Evolutionary conservation across 1,284 basidiomycete genomes (phyloP).

Genomic region (Cystobasidium sp.): DNA sequence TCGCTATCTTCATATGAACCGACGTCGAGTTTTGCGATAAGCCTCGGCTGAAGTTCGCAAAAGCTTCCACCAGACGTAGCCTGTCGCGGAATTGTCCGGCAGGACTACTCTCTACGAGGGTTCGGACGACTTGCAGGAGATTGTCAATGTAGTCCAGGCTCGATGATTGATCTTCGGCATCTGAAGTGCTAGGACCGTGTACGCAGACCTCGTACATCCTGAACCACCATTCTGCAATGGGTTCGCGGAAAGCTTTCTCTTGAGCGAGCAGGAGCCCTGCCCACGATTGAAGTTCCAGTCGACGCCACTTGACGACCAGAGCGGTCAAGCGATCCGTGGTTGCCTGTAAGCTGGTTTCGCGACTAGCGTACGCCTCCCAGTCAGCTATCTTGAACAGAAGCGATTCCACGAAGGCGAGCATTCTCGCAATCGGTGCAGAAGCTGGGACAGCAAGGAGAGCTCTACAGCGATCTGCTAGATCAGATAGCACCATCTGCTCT

Average conservation of each 20-base stretch:
- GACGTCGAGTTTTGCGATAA: neutral
- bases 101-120: neutral
- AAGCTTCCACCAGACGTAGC: neutral
- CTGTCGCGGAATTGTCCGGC: conserved; percentile 4
- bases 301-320: conserved; percentile 87
- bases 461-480: conserved; percentile 78
- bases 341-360: conserved; percentile 75
- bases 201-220: conserved; percentile 80
- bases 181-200: conserved; percentile 61
- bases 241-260: conserved; percentile 65
- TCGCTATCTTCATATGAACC: neutral
- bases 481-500: conserved; percentile 92
- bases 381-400: conserved; percentile 87
- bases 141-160: neutral
- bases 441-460: conserved; percentile 69
- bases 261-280: conserved; percentile 77
- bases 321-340: conserved; percentile 71
- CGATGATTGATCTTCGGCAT: conserved; percentile 29
- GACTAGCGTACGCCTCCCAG: conserved; percentile 94
- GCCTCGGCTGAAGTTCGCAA: neutral
- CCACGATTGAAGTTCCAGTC: conserved; percentile 88
- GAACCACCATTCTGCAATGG: conserved; percentile 88
- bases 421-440: conserved; percentile 76
- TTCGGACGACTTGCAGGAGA: neutral
- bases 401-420: conserved; percentile 83